These are phyloP conservation scores for Solanum raphanifolium DNA, from an alignment of 257 asterid genomes.

Conservation along the genomic window DNA sequence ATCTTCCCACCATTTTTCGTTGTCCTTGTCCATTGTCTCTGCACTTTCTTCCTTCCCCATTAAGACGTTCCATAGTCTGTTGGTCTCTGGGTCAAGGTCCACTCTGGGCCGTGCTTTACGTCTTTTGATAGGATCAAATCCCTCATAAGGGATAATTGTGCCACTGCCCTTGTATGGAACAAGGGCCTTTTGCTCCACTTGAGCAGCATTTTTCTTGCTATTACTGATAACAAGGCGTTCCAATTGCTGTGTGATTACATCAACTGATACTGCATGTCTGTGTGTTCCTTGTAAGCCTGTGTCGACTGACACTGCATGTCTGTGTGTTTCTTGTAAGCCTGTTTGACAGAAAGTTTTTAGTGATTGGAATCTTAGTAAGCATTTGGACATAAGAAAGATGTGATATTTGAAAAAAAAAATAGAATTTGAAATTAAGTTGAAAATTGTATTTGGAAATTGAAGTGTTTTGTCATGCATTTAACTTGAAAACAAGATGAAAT, in stretches of 20 bases:
- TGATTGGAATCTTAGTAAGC: not conserved
- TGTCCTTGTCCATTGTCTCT: slow-evolving; percentile 41
- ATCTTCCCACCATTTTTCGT: slow-evolving; percentile 81
- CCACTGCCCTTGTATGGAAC: slow-evolving; percentile 62
- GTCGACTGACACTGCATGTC: not conserved
- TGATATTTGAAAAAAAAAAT: not conserved
- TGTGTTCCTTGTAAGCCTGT: slow-evolving; percentile 37
- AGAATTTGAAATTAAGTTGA: not conserved
- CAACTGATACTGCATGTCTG: slow-evolving; percentile 15
- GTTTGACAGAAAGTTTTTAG: slow-evolving; percentile 14
- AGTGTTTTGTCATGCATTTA: not conserved
- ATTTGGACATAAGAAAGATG: not conserved
- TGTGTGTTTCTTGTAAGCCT: slow-evolving; percentile 29
- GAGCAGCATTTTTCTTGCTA: slow-evolving; percentile 11
- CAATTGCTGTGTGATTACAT: slow-evolving; percentile 7
- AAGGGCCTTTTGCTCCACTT: slow-evolving; percentile 36
- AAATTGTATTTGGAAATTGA: not conserved
- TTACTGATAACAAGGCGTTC: slow-evolving; percentile 27
- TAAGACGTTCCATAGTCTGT: slow-evolving; percentile 73
- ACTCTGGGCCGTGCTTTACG: slow-evolving; percentile 68
- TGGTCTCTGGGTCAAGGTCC: slow-evolving; percentile 89
- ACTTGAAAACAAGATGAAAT: not conserved
- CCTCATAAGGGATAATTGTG: slow-evolving; percentile 45
- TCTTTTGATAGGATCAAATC: slow-evolving; percentile 35
- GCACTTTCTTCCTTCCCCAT: slow-evolving; percentile 70